phyloP scores from a whole-genome alignment of 805 yeast genomes.

The Cyberlindnera japonica region DNA sequence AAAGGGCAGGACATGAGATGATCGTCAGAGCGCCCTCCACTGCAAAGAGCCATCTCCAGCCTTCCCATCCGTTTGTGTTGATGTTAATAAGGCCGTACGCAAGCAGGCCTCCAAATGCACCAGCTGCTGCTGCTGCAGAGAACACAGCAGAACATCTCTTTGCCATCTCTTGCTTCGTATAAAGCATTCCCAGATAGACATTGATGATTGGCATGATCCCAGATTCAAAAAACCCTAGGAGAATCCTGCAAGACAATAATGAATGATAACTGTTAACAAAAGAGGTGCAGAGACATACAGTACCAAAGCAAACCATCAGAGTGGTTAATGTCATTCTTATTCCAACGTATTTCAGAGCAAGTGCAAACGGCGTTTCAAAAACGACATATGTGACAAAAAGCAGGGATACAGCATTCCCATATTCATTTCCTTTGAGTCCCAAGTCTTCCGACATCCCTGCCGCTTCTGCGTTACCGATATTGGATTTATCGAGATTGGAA shows the following conservation, averaged over 20 bases:
- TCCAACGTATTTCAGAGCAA: slow-evolving; percentile 35
- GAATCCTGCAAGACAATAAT: slow-evolving; percentile 43
- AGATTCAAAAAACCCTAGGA: slow-evolving; percentile 51
- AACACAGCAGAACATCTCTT: slow-evolving; percentile 34
- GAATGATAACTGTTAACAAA: slow-evolving; percentile 40
- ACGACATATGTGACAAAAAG: slow-evolving; percentile 43
- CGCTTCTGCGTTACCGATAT: slow-evolving; percentile 55
- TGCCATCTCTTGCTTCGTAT: slow-evolving; percentile 46
- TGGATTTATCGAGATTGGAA: slow-evolving; percentile 50
- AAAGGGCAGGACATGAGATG: slow-evolving; percentile 33
- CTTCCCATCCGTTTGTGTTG: slow-evolving; percentile 36
- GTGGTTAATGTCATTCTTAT: slow-evolving; percentile 33
- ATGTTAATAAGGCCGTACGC: slow-evolving; percentile 43
- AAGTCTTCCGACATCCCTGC: slow-evolving; percentile 47
- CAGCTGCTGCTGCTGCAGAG: slow-evolving; percentile 31
- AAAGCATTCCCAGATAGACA: slow-evolving; percentile 44
- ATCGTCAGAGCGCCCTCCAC: slow-evolving; percentile 46
- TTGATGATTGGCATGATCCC: slow-evolving; percentile 48
- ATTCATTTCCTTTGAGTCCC: slow-evolving; percentile 36
- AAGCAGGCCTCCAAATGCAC: slow-evolving; percentile 55
- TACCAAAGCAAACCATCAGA: slow-evolving; percentile 36
- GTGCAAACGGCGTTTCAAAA: slow-evolving; percentile 37
- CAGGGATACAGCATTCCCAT: slow-evolving; percentile 42
- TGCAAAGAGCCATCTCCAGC: slow-evolving; percentile 50
- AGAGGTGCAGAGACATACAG: slow-evolving; percentile 38